phyloP scores from a whole-genome alignment of 225 moss, liverwort and hornwort genomes.

The Rhytidiadelphus loreus region DNA sequence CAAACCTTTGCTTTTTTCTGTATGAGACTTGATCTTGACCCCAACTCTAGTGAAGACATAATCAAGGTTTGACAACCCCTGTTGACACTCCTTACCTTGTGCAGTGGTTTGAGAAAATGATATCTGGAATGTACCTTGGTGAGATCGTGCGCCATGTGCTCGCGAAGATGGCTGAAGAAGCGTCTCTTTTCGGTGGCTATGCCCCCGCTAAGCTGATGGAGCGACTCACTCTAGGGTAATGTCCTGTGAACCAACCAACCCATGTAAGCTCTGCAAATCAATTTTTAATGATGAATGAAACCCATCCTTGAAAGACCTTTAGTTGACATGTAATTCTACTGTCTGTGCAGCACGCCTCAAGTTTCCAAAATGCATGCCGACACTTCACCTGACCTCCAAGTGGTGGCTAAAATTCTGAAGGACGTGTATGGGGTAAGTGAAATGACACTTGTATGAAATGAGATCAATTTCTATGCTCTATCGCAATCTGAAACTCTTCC shows the following conservation, averaged over 20 bases:
- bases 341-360: constrained; percentile 63
- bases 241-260: not conserved
- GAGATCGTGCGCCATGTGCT: constrained; percentile 85
- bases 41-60: not conserved
- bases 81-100: not conserved
- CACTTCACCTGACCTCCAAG: constrained; percentile 55
- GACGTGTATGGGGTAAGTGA: constrained; percentile 64
- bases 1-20: not conserved
- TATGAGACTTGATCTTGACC: not conserved
- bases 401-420: constrained; percentile 56
- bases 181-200: constrained; percentile 56
- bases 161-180: constrained; percentile 62
- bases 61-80: not conserved
- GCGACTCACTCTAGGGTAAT: constrained; percentile 59
- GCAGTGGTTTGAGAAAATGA: constrained; percentile 95
- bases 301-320: not conserved
- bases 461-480: not conserved
- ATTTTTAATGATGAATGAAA: not conserved
- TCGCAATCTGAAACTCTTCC: not conserved
- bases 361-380: constrained; percentile 89
- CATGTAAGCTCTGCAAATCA: not conserved
- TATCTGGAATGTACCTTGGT: constrained; percentile 92
- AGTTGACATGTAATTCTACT: not conserved
- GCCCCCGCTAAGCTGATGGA: constrained; percentile 51
- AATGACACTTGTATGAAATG: not conserved